Base-by-base conservation (phyloP, 148 eudicot genomes). In the Rhododendron vialii region DNA sequence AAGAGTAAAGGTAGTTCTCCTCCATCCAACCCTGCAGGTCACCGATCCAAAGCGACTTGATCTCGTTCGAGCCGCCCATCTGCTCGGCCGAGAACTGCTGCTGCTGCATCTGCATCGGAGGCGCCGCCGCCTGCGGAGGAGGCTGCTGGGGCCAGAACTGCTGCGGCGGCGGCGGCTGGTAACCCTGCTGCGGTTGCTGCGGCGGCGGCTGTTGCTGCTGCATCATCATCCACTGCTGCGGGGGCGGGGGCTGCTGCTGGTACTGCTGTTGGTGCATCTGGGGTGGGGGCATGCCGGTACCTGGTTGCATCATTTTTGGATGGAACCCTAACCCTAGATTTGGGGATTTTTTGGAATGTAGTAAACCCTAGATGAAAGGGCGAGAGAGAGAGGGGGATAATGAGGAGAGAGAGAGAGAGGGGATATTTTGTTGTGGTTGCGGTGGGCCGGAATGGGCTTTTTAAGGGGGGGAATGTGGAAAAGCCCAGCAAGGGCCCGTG, bases 21-120 rank as follows among this genome's bases (percentile, higher is more conserved):
- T 95, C 98, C 99, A 97, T 95, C 96, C 96, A 95, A 45, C 88
- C 92, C 95, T 94, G 98, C 93, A 97, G 88, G 86, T 94, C 99
- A 41, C 99, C 99, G 88, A 97, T 94, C 99, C 99, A 97, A 18
- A 97, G 91, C 61, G 98, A 92, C 41, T 93, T 88, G 81, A 97
- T 85, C 98, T 97, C 99, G 35, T 93, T 93, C 0, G 93, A 45
- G 8, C 81, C 88, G 0, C 87, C 50, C 24, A 86, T 75, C 47
- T 53, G 88, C 22, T 89, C 88, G 4, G 89, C 89, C 13, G 85
- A 69, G 38, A 87, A 91, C 85, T 88, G 91, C 55, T 88, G 88
- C 79, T 89, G 89, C 55, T 84, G 92, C 22, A 84, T 71, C 90
- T 90, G 90, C 86, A 87, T 79, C 35, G 63, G 90, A 26, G 84